These are phyloP conservation scores for Petasospora fabianii DNA, from an alignment of 1,139 yeast species.

Conservation along the genomic window DNA sequence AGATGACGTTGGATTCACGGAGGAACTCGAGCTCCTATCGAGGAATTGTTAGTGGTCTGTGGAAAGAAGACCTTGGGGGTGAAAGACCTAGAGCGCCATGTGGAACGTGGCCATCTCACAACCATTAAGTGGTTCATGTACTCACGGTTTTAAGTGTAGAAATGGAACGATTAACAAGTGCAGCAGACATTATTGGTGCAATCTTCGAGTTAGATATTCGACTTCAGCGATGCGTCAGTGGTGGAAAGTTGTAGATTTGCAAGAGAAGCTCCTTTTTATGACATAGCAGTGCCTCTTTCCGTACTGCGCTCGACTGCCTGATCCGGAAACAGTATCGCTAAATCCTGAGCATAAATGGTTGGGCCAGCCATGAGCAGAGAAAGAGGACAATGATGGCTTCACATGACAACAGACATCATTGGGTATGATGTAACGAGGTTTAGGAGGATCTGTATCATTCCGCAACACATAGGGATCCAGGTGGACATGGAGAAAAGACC, in stretches of 20 bases:
- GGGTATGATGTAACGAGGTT: conserved; percentile 65
- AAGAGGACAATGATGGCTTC: conserved; percentile 6
- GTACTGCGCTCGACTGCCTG: conserved; percentile 5
- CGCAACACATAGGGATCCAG: conserved; percentile 90
- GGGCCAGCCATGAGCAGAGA: no score
- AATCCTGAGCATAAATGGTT: no score
- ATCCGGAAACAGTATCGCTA: no score
- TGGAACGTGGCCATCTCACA: no score
- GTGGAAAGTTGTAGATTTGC: no score
- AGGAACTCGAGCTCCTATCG: conserved; percentile 69
- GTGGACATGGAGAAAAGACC: conserved; percentile 84
- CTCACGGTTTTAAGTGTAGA: conserved; percentile 60
- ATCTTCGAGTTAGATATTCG: no score
- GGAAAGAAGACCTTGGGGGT: no score
- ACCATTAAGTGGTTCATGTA: no score
- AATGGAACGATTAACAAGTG: conserved; percentile 73
- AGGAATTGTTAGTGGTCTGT: conserved; percentile 4
- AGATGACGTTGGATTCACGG: conserved; percentile 70
- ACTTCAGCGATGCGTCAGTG: no score
- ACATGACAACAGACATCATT: conserved; percentile 42
- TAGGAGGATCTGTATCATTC: conserved; percentile 59
- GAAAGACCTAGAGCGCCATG: no score
- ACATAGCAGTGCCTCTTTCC: no score
- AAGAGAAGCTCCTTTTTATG: no score
- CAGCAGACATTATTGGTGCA: conserved; percentile 38